phyloP scores from a whole-genome alignment of 805 yeast genomes.

The Blastobotrys peoriensis region DNA sequence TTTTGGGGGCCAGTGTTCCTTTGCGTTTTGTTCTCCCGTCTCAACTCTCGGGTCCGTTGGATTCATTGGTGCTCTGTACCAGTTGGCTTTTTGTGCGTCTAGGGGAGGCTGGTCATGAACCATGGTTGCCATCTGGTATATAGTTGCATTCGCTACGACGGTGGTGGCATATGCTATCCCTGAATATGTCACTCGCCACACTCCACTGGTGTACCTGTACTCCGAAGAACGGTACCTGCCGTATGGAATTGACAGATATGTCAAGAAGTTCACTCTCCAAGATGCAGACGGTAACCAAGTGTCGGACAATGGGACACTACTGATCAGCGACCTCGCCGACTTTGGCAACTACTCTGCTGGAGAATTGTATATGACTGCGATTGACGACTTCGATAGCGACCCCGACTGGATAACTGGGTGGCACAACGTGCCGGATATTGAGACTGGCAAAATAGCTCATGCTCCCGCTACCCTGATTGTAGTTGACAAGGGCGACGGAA shows the following conservation, averaged over 20 bases:
- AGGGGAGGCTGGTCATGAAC: no score
- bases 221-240: conserved; percentile 86
- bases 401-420: conserved; percentile 86
- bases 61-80: no score
- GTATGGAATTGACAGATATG: conserved; percentile 67
- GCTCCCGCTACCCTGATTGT: conserved; percentile 82
- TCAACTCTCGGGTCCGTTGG: no score
- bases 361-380: conserved; percentile 54
- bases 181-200: conserved; percentile 25
- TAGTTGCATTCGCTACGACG: background rate
- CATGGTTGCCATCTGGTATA: background rate
- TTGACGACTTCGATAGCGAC: conserved; percentile 59
- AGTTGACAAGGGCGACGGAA: conserved; percentile 88
- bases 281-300: conserved; percentile 44
- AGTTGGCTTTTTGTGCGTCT: no score
- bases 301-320: conserved; percentile 20
- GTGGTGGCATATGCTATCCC: conserved; percentile 20
- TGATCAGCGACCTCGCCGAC: conserved; percentile 29
- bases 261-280: conserved; percentile 56
- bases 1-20: no score
- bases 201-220: conserved; percentile 77
- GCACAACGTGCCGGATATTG: conserved; percentile 58
- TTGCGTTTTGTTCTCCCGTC: no score
- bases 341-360: background rate
- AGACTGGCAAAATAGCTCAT: conserved; percentile 60